Evolutionary conservation across 1,139 yeast species (phyloP).

Genomic region (Yamadazyma diospyri): DNA sequence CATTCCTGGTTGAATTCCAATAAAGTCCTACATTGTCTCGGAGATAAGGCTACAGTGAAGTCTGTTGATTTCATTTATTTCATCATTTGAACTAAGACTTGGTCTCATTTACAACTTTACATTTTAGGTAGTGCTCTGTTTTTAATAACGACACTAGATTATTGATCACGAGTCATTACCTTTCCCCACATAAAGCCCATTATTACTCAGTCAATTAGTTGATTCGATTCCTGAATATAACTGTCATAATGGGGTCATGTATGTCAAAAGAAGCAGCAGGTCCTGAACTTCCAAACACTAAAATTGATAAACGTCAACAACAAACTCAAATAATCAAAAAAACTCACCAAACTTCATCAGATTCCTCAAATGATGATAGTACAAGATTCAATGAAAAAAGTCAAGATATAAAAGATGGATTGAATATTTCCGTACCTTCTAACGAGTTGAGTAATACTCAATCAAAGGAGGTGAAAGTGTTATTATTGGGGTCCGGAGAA

Average conservation of each 20-base stretch:
- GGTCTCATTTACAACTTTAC: too few relatives aligned
- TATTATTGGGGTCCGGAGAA: slow-evolving; percentile 75
- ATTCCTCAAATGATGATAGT: slow-evolving; percentile 19
- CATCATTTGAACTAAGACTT: too few relatives aligned
- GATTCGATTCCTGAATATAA: too few relatives aligned
- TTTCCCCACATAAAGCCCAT: too few relatives aligned
- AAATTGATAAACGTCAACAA: slow-evolving; percentile 5
- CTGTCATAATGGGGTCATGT: slow-evolving; percentile 26
- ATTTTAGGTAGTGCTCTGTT: too few relatives aligned
- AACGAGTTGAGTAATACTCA: background rate
- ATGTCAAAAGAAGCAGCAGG: slow-evolving; percentile 22
- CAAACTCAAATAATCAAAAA: slow-evolving; percentile 7
- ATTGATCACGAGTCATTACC: too few relatives aligned
- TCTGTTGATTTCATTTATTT: too few relatives aligned
- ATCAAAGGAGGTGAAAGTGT: slow-evolving; percentile 52
- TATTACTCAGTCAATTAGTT: too few relatives aligned
- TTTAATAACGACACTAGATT: too few relatives aligned
- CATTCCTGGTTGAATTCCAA: too few relatives aligned
- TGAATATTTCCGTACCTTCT: slow-evolving; percentile 3
- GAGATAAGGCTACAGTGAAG: too few relatives aligned
- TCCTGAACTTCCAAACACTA: slow-evolving; percentile 3
- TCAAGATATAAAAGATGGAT: slow-evolving; percentile 7
- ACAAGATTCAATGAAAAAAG: slow-evolving; percentile 15
- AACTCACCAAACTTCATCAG: slow-evolving; percentile 16
- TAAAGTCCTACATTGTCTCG: too few relatives aligned